Conservation (phyloP, 2,329 filamentous ascomycete genomes). For the Alternaria postmessia region DNA sequence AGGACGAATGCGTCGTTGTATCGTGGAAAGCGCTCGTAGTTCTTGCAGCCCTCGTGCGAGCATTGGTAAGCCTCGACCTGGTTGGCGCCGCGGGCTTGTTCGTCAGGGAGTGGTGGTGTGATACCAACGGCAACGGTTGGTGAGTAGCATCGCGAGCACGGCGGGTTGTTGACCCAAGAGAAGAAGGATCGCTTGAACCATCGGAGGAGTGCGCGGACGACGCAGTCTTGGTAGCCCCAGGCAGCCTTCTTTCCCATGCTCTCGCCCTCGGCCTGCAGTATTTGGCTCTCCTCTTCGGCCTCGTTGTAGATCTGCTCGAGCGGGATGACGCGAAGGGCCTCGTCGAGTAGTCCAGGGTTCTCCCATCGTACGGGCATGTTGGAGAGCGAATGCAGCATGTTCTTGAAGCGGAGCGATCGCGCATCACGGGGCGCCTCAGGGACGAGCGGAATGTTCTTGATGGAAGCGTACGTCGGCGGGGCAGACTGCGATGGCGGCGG, state of each 20-base stretch:
- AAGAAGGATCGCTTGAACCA: conserved; percentile 98
- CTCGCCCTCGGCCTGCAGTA: conserved; percentile 85
- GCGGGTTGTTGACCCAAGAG: conserved; percentile 94
- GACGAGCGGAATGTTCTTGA: conserved; percentile 71
- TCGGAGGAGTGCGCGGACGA: conserved; percentile 85
- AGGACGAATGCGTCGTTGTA: conserved; percentile 96
- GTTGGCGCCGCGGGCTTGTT: conserved; percentile 85
- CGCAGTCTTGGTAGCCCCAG: conserved; percentile 98
- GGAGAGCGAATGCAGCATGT: conserved; percentile 83
- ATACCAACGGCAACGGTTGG: conserved; percentile 85
- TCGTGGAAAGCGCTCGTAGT: conserved; percentile 87
- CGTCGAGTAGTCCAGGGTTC: conserved; percentile 92
- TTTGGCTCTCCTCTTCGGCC: conserved; percentile 91
- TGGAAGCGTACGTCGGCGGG: conserved; percentile 68
- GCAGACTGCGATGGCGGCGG: conserved; percentile 40
- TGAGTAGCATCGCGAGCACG: conserved; percentile 80
- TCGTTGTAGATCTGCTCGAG: conserved; percentile 91
- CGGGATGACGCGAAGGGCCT: conserved; percentile 85
- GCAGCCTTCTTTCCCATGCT: conserved; percentile 83
- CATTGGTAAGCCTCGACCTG: conserved; percentile 92
- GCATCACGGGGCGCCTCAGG: conserved; percentile 73
- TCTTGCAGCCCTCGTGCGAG: conserved; percentile 75
- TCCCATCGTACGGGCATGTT: conserved; percentile 93
- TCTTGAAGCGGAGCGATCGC: conserved; percentile 62
- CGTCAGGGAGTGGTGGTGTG: conserved; percentile 85